Evolutionary conservation across 805 yeast genomes (phyloP).

Genomic region (Hanseniaspora guilliermondii): DNA sequence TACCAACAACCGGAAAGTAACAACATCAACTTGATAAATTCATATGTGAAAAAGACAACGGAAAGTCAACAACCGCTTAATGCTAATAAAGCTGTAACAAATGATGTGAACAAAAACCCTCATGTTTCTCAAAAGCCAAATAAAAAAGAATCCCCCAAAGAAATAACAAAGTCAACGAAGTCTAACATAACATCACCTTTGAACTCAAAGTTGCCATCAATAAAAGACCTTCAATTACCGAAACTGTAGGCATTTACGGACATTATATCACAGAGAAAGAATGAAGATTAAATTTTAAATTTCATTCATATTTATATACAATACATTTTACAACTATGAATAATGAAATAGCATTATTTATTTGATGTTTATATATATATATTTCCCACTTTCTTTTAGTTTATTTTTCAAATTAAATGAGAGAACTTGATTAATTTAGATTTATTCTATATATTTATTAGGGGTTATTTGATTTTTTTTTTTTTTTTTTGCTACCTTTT

Average conservation of each 20-base stretch:
- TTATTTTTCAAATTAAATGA: too few relatives aligned
- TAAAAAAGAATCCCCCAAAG: background rate
- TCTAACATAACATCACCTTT: background rate
- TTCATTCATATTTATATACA: background rate
- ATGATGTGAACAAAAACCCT: background rate
- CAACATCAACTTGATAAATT: background rate
- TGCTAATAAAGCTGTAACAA: background rate
- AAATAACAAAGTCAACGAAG: background rate
- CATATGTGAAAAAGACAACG: background rate
- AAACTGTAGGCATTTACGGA: constrained; percentile 3
- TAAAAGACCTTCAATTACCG: constrained; percentile 10
- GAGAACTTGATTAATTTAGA: too few relatives aligned
- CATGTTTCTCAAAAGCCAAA: too few relatives aligned
- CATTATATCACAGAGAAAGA: background rate
- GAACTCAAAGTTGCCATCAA: constrained; percentile 7
- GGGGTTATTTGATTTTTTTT: too few relatives aligned
- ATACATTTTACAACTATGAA: background rate
- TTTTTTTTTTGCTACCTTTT: background rate
- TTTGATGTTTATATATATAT: too few relatives aligned
- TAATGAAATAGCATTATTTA: background rate
- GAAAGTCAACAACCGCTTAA: background rate
- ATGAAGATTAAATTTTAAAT: background rate
- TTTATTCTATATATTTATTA: too few relatives aligned
- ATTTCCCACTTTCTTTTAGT: too few relatives aligned
- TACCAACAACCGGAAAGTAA: background rate